Base-by-base conservation (phyloP, 805 yeast species). In the Cyberlindnera xylosilytica region DNA sequence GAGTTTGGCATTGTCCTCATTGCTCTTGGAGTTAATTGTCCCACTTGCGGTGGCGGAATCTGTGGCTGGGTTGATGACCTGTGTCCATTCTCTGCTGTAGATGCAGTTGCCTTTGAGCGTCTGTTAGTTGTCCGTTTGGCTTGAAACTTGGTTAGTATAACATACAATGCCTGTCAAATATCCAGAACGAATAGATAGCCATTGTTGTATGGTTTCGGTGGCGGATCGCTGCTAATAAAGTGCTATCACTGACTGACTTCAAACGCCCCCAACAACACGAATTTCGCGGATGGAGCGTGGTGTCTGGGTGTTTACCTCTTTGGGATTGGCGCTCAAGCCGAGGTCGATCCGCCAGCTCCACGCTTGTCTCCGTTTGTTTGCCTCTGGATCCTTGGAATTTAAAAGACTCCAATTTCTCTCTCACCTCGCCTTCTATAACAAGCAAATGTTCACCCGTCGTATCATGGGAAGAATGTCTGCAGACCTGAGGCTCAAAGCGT, bases 141-240 rank as follows among this genome's bases (percentile, higher is more conserved):
- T n/a, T n/a, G n/a, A n/a, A n/a, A n/a, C n/a, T n/a, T n/a, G n/a
- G n/a, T n/a, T n/a, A n/a, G n/a, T n/a, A n/a, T n/a, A n/a, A 61
- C 76, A 38, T 68, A 64, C 97, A 87, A 65, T 91, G 97, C 60
- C 93, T 76, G 61, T 91, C 97, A 60, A 84, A 91, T 42, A 91
- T 78, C 86, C 89, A 87, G 58, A 90, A 84, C 10, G 96, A 86
- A 66, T 83, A 82, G 35, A 89, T 79, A 30, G 85, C 76, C 86
- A 79, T 79, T 6, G 18, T 13, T 13, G 11, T 13, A 6, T 26
- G 11, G 5, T 8, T n/a, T 26, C 6, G 8, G 29, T 5, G 12
- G 29, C 29, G 15, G 24, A 22, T n/a, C 24, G 24, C 10, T 22
- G 10, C 24, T 8, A 8, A 10, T 22, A 8, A 22, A 22, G 24